Evolutionary conservation across 768 basidiomycete species (phyloP).

Genomic region (Rhodotorula paludigena): DNA sequence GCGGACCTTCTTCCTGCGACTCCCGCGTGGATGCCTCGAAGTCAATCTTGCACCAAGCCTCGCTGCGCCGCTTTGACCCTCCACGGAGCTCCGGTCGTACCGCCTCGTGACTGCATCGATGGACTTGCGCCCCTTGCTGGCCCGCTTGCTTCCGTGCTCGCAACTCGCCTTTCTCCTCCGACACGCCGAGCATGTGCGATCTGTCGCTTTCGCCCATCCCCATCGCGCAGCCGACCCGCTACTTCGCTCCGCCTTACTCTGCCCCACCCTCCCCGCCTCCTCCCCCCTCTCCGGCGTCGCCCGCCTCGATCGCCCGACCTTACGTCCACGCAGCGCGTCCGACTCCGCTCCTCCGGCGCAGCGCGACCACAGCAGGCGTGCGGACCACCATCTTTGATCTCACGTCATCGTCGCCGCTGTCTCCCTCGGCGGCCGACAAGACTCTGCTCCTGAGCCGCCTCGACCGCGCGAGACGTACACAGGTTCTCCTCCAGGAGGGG

Average conservation of each 20-base stretch:
- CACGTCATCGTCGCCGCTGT: neutral
- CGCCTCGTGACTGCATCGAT: too few relatives aligned
- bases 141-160: too few relatives aligned
- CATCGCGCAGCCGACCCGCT: neutral
- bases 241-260: neutral
- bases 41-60: too few relatives aligned
- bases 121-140: too few relatives aligned
- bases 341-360: neutral
- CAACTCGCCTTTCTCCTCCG: too few relatives aligned
- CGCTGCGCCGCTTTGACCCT: too few relatives aligned
- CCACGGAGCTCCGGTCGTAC: too few relatives aligned
- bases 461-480: neutral
- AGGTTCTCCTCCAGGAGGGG: neutral
- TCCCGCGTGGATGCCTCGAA: too few relatives aligned
- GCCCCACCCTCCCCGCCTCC: neutral
- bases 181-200: too few relatives aligned
- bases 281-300: neutral
- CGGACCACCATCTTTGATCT: neutral
- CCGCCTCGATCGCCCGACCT: neutral
- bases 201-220: neutral
- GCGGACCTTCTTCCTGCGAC: too few relatives aligned
- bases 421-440: slow-evolving; percentile 4
- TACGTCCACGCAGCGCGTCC: neutral
- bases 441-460: neutral
- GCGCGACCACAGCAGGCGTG: too few relatives aligned